phyloP scores from a whole-genome alignment of 495 filamentous ascomycete genomes.

The Neurospora tetrasperma region DNA sequence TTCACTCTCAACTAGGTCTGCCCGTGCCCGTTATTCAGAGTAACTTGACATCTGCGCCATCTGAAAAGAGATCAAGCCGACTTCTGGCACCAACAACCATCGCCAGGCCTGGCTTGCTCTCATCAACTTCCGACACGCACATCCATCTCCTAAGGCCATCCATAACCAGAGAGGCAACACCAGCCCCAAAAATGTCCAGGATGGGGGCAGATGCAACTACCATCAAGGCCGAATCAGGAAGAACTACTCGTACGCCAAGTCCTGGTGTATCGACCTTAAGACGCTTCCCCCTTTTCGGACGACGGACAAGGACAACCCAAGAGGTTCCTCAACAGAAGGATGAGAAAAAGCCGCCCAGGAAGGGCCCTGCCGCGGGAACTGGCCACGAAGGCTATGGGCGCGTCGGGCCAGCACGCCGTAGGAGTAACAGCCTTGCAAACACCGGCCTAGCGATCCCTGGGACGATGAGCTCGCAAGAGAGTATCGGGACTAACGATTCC shows the following conservation, averaged over 20 bases:
- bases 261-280: slow-evolving; percentile 33
- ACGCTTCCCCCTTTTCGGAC: slow-evolving; percentile 69
- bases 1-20: slow-evolving; percentile 45
- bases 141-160: slow-evolving; percentile 20
- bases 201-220: slow-evolving; percentile 8
- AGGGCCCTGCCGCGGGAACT: slow-evolving; percentile 85
- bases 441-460: slow-evolving; percentile 37
- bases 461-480: slow-evolving; percentile 39
- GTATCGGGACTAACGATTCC: slow-evolving; percentile 35
- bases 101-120: slow-evolving; percentile 20
- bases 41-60: slow-evolving; percentile 50
- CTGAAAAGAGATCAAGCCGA: slow-evolving; percentile 33
- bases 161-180: slow-evolving; percentile 27
- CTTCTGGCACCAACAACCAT: slow-evolving; percentile 24
- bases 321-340: slow-evolving; percentile 39
- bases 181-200: slow-evolving; percentile 24
- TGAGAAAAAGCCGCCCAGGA: slow-evolving; percentile 49
- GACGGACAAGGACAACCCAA: slow-evolving; percentile 57
- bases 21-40: slow-evolving; percentile 66
- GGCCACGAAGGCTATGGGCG: slow-evolving; percentile 93
- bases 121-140: slow-evolving; percentile 17
- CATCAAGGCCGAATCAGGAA: slow-evolving; percentile 24
- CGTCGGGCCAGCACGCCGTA: slow-evolving; percentile 47
- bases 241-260: slow-evolving; percentile 35
- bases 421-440: slow-evolving; percentile 44